Percentiles rank a stretch among this genome's conserved stretches.
Conservation (phyloP, 345 rosid genomes). For the Salix brachista region DNA sequence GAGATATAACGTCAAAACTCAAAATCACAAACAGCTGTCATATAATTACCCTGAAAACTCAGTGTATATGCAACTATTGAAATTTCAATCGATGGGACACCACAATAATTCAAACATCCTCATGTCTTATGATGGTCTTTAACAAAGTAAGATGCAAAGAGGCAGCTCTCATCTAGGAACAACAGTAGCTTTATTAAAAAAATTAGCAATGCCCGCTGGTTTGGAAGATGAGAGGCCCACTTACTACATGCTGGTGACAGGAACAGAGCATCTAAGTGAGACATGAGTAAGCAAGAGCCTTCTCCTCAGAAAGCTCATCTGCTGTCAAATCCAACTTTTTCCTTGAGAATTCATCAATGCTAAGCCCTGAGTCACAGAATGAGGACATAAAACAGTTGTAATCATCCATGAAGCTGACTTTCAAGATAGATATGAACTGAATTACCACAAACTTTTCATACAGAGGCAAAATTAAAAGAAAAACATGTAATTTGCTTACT, state of each 20-base stretch:
- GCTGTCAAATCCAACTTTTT: constrained; percentile 93
- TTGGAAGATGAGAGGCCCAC: neutral
- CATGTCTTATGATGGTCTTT: neutral
- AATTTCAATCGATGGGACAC: neutral
- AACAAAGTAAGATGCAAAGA: neutral
- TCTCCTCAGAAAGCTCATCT: constrained; percentile 86
- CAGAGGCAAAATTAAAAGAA: neutral
- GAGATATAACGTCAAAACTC: neutral
- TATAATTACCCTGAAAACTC: neutral
- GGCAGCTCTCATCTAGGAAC: constrained; percentile 12
- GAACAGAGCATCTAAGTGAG: constrained; percentile 42
- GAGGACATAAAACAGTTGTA: neutral
- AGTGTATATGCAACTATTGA: neutral
- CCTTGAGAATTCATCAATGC: constrained; percentile 84
- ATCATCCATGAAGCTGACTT: neutral
- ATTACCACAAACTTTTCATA: neutral
- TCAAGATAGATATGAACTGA: neutral
- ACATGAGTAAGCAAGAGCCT: constrained; percentile 94
- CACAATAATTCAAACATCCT: constrained; percentile 9
- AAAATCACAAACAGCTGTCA: no score
- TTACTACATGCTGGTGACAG: neutral
- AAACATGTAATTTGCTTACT: neutral
- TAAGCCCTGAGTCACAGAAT: constrained; percentile 46
- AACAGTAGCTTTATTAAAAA: constrained; percentile 34
- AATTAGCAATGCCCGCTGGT: constrained; percentile 2